Percentiles rank a stretch among this genome's conserved stretches.
Conservation (phyloP, 2,329 filamentous ascomycete genomes). For the Colletotrichum tamarilloi region DNA sequence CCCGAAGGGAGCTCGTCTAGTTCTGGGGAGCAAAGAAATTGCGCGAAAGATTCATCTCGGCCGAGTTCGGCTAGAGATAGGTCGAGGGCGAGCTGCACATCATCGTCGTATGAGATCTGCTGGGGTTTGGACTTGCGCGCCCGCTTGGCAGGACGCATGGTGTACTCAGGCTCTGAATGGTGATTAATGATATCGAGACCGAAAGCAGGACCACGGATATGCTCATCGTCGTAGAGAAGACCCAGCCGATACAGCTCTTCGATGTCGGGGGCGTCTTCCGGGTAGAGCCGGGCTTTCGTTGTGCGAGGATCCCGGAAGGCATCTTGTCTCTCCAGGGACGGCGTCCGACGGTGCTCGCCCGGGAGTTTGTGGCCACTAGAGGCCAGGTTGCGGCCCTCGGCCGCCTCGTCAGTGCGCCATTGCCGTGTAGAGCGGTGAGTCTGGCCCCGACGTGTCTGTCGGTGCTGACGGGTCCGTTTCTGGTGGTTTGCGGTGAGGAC, state of each 20-base stretch:
- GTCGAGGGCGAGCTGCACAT: slow-evolving; percentile 48
- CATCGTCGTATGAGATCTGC: slow-evolving; percentile 38
- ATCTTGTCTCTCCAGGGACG: slow-evolving; percentile 57
- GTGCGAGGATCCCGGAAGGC: slow-evolving; percentile 57
- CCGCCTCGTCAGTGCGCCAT: slow-evolving; percentile 20
- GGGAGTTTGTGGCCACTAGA: slow-evolving; percentile 49
- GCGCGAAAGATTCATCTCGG: slow-evolving; percentile 51
- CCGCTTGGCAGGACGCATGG: slow-evolving; percentile 49
- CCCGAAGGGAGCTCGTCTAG: slow-evolving; percentile 37
- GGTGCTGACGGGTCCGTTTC: background rate
- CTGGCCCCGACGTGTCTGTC: background rate
- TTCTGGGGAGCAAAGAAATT: slow-evolving; percentile 45
- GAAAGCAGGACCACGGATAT: slow-evolving; percentile 49
- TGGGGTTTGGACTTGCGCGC: slow-evolving; percentile 41
- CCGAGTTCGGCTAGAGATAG: slow-evolving; percentile 56
- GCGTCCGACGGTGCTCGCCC: slow-evolving; percentile 45
- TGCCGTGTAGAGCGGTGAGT: background rate
- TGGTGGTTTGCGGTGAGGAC: slow-evolving; percentile 21
- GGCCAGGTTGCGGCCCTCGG: slow-evolving; percentile 50
- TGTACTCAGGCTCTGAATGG: slow-evolving; percentile 50
- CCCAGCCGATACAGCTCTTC: slow-evolving; percentile 57
- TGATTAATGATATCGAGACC: slow-evolving; percentile 52
- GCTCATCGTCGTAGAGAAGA: slow-evolving; percentile 56
- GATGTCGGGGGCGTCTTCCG: slow-evolving; percentile 49
- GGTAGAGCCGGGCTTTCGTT: slow-evolving; percentile 40